Conservation (phyloP, 495 filamentous ascomycete species). For the Tuber aestivum region DNA sequence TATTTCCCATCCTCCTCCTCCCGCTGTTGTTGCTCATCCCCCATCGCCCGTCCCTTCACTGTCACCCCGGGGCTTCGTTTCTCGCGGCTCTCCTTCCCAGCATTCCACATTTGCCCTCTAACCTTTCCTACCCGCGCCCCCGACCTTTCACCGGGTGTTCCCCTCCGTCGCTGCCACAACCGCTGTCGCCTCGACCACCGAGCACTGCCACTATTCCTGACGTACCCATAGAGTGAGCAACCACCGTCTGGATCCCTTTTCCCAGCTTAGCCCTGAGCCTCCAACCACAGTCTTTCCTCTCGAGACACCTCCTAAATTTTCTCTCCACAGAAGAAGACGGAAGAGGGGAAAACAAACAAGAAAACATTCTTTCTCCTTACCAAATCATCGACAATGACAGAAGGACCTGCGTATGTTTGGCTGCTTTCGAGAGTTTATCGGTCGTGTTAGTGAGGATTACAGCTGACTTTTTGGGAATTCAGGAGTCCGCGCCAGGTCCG, state of each 20-base stretch:
- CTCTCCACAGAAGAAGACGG: conserved; percentile 19
- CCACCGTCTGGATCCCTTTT: conserved; percentile 11
- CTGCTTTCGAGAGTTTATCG: conserved; percentile 11
- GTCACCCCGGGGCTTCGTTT: conserved; percentile 40
- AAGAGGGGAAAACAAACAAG: background rate
- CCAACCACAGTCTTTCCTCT: conserved; percentile 26
- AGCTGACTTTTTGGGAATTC: conserved; percentile 44
- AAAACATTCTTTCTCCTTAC: conserved; percentile 7
- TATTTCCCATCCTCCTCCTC: conserved; percentile 35
- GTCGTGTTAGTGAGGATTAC: conserved; percentile 15
- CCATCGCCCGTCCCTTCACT: conserved; percentile 35
- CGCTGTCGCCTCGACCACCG: conserved; percentile 48
- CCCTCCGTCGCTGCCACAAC: conserved; percentile 49
- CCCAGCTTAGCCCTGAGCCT: conserved; percentile 33
- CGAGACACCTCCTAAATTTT: conserved; percentile 30
- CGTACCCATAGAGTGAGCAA: conserved; percentile 42
- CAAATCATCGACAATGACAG: conserved; percentile 30
- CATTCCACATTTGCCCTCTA: background rate
- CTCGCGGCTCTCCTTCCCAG: background rate
- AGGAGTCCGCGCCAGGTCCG: conserved; percentile 56
- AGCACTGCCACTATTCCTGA: conserved; percentile 54
- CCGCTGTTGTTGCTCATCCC: conserved; percentile 21
- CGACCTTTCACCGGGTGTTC: conserved; percentile 20
- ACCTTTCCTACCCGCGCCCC: conserved; percentile 1
- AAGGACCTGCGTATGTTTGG: conserved; percentile 37